phyloP scores from a whole-genome alignment of 306 rosid genomes.

The Ochetophila trinervis region DNA sequence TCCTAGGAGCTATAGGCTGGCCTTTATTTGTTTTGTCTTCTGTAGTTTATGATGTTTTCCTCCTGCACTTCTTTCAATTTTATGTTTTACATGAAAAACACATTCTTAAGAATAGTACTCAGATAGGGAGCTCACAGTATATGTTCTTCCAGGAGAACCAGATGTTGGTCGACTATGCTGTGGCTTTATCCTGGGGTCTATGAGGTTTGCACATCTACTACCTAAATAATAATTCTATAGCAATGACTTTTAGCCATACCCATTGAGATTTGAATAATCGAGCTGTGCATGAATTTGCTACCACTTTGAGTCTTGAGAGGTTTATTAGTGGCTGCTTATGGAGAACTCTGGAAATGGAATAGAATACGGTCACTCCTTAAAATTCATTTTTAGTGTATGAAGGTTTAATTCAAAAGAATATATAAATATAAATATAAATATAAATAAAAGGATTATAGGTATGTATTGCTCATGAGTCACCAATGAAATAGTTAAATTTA shows the following conservation, averaged over 20 bases:
- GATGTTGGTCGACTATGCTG: slow-evolving; percentile 64
- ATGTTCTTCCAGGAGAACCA: slow-evolving; percentile 51
- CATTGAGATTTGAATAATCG: background rate
- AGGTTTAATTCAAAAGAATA: too few relatives aligned
- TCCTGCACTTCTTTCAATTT: background rate
- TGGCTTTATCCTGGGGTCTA: slow-evolving; percentile 97
- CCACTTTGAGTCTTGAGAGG: background rate
- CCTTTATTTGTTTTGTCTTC: background rate
- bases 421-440: too few relatives aligned
- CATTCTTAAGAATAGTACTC: background rate
- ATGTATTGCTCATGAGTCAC: too few relatives aligned
- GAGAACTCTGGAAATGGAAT: background rate
- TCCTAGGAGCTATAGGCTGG: too few relatives aligned
- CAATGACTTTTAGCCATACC: background rate
- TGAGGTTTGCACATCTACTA: slow-evolving; percentile 63
- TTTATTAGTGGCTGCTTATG: background rate
- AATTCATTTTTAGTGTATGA: too few relatives aligned
- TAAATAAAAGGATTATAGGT: too few relatives aligned
- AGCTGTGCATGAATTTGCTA: background rate
- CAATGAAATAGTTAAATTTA: too few relatives aligned
- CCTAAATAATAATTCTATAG: background rate
- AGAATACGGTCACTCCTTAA: too few relatives aligned
- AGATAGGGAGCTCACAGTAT: slow-evolving; percentile 26
- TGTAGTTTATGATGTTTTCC: background rate
- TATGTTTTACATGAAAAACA: background rate